Evolutionary conservation across 495 filamentous ascomycete genomes (phyloP), one percentile per base, ranked within the genome.

Genomic region (Clavariopsis aquatica): DNA sequence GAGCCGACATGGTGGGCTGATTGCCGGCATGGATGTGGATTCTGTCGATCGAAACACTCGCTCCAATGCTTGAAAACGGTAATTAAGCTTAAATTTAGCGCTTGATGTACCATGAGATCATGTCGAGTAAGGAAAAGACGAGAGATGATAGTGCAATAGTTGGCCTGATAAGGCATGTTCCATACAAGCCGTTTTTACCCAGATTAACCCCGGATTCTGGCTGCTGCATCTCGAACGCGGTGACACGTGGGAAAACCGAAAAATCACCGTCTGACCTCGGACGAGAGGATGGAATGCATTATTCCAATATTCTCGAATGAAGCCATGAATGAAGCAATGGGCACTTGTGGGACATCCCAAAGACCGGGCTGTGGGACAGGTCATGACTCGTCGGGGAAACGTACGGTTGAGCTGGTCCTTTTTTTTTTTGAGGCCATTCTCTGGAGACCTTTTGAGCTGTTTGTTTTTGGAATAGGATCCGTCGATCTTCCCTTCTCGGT

Each of bases 151-250:
- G 27, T 24, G 27, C 26, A 31, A 23, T 49, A 31, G 28, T 27
- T 31, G 56, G 23, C 17, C 9, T 47, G 38, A 59, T 59, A 47
- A 47, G 56, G 38, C 56, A 49, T 28, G 7, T 47, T 59, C 41
- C 56, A 20, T 41, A n/a, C 56, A 49, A 47, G 19, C 20, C 19
- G 13, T 6, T 13, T 47, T 47, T 59, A 59, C 34, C 43, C 56
- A 59, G 22, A 49, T 47, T 59, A 59, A 49, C 43, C 38, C 29
- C 38, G 56, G 38, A 49, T 59, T 59, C 56, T 34, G 43, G 56
- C 31, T 49, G 6, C 38, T 47, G 56, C 38, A 49, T 17, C 56
- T 49, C 56, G 55, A 59, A 43, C 41, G 45, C 27, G 49, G 27
- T 28, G 20, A 59, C 56, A 59, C 43, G 56, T 47, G 56, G 26